Evolutionary conservation across 805 yeast species (phyloP), one percentile per base, ranked within the genome.

Genomic region (Tetrapisispora nanseiensis): DNA sequence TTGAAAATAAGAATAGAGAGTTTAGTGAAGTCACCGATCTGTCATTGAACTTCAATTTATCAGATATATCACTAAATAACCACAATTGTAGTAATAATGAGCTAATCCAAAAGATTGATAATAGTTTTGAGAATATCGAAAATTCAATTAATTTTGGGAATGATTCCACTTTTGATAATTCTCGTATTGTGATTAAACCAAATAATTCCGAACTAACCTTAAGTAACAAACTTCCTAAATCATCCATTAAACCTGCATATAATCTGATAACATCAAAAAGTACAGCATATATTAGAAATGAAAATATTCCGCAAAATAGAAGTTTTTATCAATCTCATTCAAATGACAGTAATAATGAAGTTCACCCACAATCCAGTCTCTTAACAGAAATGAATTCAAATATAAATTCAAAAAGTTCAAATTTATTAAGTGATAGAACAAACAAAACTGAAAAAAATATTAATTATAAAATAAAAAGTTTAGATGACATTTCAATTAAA

Each of bases 401-500:
- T 11, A 15, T 29, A 10, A 11, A 11, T 12, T 3, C 19, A 18
- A 16, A 32, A 18, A 18, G 19, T 19, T 9, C 34, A 16, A 32
- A 32, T 18, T 3, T 16, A 6, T 19, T 33, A 15, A 15, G 9
- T 13, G 20, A 21, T 3, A 26, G 8, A 24, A 27, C 6, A 5
- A 12, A 15, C 4, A 16, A 5, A 26, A 9, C 13, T 15, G 20
- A 39, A 39, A 13, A 12, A 4, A 31, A 5, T 5, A 13, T 2
- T 7, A 24, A 31, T 15, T 31, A 23, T 26, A 31, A 39, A 31
- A 15, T 39, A 27, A 39, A 33, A 26, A 33, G 33, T 27, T 33
- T 39, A 19, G 42, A 39, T 13, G 42, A 39, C 7, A 19, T 39
- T 12, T 32, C 42, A n/a, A 23, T 39, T 3, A 39, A 26, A 33